Evolutionary conservation across 495 filamentous ascomycete species (phyloP), one percentile per base, ranked within the genome.

Genomic region (Cercophora scortea): DNA sequence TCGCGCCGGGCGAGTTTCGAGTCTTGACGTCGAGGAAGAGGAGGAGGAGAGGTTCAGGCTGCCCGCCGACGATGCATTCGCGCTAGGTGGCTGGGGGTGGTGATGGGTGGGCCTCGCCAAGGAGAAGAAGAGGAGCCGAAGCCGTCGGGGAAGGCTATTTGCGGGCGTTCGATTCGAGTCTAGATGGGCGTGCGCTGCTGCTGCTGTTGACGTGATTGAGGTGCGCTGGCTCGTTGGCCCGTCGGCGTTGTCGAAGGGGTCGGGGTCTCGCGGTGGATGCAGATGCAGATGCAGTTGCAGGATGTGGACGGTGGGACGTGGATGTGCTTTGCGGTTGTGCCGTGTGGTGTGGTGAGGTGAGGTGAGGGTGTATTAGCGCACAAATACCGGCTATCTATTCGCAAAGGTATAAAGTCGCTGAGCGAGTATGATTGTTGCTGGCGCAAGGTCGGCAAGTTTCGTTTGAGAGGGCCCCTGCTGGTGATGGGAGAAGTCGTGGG

Each of bases 1-100:
- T 54, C 51, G 55, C 51, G 55, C 48, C 51, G 40, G 55, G 55
- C 55, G 52, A 58, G 51, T 25, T 25, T 25, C 25, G 25, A 25
- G 25, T 25, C 25, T 25, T 25, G 25, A 25, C 25, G 34, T 41
- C 15, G 6, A 32, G 11, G 19, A 32, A 4, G 19, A 45, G 17
- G 19, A 45, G 42, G 17, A 18, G 9, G 39, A 39, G 47, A 42
- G 49, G 39, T 45, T 45, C 41, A 36, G 34, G 10, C 33, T 49
- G 34, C 36, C 43, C 8, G 36, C 50, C 36, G 40, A 43, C 52
- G 45, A 49, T 43, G 39, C 52, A 54, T 54, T 25, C 52, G 52
- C 38, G 36, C 52, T 49, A 18, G 12, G 36, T 38, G 13, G 9
- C 36, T 38, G 10, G 36, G n/a, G 36, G 25, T 25, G 25, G 25